These are phyloP conservation scores for Ophiostoma quercus DNA, from an alignment of 2,329 filamentous ascomycete genomes.

Conservation along the genomic window DNA sequence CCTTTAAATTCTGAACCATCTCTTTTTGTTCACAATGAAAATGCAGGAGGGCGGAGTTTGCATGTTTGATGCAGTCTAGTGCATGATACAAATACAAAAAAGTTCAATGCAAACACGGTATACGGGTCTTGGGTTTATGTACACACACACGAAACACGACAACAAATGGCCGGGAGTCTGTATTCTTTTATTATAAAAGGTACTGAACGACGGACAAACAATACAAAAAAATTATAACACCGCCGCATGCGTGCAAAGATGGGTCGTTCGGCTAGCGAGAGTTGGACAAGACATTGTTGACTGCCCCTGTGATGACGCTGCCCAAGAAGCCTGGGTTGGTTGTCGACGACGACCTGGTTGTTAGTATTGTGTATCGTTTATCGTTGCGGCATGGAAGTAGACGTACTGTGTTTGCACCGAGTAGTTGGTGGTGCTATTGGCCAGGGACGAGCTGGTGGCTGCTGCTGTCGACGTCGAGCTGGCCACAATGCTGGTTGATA, in stretches of 20 bases:
- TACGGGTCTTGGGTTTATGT: constrained; percentile 17
- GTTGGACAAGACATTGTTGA: constrained; percentile 22
- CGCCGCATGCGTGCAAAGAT: neutral
- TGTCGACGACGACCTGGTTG: constrained; percentile 16
- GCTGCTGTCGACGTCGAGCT: constrained; percentile 19
- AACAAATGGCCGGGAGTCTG: neutral
- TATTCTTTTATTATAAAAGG: neutral
- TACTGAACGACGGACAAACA: constrained; percentile 4
- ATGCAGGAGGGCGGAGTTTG: constrained; percentile 14
- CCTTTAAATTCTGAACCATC: neutral
- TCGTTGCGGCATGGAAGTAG: no score
- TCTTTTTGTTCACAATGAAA: constrained; percentile 2
- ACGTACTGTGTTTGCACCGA: neutral
- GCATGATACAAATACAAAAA: neutral
- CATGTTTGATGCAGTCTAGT: neutral
- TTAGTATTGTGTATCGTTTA: neutral
- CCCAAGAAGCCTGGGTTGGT: constrained; percentile 24
- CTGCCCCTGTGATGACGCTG: constrained; percentile 25
- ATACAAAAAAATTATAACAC: constrained; percentile 13
- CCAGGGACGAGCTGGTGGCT: constrained; percentile 6
- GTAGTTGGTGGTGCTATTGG: constrained; percentile 15
- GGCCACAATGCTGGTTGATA: constrained; percentile 19
- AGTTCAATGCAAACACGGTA: neutral
- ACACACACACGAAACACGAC: neutral
- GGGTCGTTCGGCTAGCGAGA: no score